These are phyloP conservation scores for Colletotrichum nymphaeae DNA, from an alignment of 2,329 filamentous ascomycete species.

Conservation along the genomic window DNA sequence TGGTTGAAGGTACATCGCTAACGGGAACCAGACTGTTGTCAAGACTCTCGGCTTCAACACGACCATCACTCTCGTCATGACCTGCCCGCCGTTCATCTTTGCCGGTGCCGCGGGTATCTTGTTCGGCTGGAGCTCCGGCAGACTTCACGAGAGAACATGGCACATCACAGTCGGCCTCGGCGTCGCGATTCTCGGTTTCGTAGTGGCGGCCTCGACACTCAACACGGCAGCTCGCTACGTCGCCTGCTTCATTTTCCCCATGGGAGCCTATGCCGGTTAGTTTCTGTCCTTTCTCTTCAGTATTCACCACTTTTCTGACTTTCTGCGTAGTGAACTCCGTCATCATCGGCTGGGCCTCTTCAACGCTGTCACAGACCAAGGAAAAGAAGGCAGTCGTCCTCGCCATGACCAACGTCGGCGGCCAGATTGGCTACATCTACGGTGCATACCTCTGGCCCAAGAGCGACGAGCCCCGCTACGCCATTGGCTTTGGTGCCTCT, in stretches of 20 bases:
- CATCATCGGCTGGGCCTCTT: constrained; percentile 58
- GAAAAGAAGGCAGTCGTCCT: constrained; percentile 61
- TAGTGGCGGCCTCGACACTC: constrained; percentile 50
- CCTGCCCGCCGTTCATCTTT: constrained; percentile 63
- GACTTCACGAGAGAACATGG: constrained; percentile 60
- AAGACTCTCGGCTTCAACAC: constrained; percentile 60
- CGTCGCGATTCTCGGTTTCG: constrained; percentile 55
- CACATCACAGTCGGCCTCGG: constrained; percentile 58
- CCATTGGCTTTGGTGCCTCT: constrained; percentile 56
- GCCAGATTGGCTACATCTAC: constrained; percentile 59
- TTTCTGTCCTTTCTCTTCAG: rapidly evolving
- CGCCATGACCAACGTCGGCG: constrained; percentile 60
- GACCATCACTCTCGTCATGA: constrained; percentile 63
- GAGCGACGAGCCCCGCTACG: constrained; percentile 56
- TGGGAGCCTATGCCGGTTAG: constrained; percentile 51
- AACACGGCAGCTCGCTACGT: constrained; percentile 53
- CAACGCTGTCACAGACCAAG: constrained; percentile 57
- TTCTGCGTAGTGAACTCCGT: constrained; percentile 48
- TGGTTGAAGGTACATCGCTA: neutral
- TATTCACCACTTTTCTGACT: neutral
- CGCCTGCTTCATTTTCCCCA: constrained; percentile 55
- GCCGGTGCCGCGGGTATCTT: constrained; percentile 59
- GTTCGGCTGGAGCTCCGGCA: constrained; percentile 61
- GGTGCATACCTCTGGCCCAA: constrained; percentile 63
- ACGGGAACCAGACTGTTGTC: constrained; percentile 48